These are phyloP conservation scores for Eucalyptus caleyi DNA, from an alignment of 345 rosid genomes.

Conservation along the genomic window DNA sequence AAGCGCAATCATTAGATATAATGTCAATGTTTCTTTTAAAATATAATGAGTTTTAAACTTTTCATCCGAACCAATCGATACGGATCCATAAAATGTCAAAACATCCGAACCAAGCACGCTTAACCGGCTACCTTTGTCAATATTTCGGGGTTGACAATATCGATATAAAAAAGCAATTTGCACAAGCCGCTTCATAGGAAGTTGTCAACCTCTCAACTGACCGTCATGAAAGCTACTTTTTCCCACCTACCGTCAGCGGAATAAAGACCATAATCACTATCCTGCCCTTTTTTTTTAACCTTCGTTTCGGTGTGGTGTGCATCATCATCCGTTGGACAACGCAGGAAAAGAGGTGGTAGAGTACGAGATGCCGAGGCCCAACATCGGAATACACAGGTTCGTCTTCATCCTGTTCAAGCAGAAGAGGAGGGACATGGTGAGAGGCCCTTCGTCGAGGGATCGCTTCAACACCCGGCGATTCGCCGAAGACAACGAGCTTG, in stretches of 20 bases:
- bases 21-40: not conserved
- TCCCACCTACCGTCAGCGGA: not conserved
- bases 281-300: not conserved
- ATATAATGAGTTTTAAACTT: not conserved
- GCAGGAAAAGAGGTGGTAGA: slow-evolving; percentile 62
- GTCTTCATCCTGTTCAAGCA: slow-evolving; percentile 82
- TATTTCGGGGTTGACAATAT: not conserved
- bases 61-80: not conserved
- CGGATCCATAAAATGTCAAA: not conserved
- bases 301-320: not conserved
- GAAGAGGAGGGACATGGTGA: slow-evolving; percentile 40
- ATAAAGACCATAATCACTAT: not conserved
- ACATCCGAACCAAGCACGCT: not conserved
- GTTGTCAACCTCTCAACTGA: not conserved
- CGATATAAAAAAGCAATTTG: not conserved
- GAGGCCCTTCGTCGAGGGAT: slow-evolving; percentile 51
- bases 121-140: not conserved
- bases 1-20: not conserved
- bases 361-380: slow-evolving; percentile 92
- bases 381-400: slow-evolving; percentile 90
- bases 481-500: slow-evolving; percentile 67
- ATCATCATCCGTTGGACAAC: not conserved
- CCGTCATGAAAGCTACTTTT: not conserved
- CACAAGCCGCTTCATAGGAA: not conserved
- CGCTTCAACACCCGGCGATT: slow-evolving; percentile 56